phyloP scores from a whole-genome alignment of 1,284 basidiomycete species.

The Leccinum discolor region DNA sequence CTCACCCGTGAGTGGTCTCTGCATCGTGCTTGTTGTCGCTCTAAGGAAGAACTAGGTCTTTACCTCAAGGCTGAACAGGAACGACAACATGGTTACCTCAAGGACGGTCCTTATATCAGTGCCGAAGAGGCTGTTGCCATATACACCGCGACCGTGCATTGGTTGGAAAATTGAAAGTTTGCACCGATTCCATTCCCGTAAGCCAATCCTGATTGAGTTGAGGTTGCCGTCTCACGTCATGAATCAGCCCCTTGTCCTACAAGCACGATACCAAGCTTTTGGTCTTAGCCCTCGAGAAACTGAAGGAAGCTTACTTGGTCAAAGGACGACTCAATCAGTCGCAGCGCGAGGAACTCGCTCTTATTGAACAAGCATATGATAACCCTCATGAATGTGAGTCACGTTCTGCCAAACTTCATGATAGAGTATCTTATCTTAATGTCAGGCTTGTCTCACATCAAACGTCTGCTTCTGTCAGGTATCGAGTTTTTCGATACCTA shows the following conservation, averaged over 20 bases:
- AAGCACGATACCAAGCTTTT: constrained; percentile 98
- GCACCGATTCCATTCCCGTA: constrained; percentile 97
- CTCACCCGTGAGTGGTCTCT: constrained; percentile 64
- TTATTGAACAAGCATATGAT: constrained; percentile 97
- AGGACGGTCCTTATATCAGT: constrained; percentile 97
- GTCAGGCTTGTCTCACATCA: constrained; percentile 88
- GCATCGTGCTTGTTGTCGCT: background rate
- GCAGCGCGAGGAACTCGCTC: constrained; percentile 93
- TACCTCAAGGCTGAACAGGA: constrained; percentile 99
- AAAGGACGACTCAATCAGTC: constrained; percentile 95
- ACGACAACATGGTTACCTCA: constrained; percentile 94
- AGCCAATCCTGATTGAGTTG: constrained; percentile 26
- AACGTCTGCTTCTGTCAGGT: constrained; percentile 90
- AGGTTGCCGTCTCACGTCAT: constrained; percentile 4
- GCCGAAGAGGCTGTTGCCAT: constrained; percentile 97
- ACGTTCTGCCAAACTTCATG: background rate
- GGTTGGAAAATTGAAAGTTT: constrained; percentile 96
- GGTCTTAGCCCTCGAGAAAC: constrained; percentile 92
- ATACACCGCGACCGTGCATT: constrained; percentile 97
- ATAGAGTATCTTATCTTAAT: constrained; percentile 4
- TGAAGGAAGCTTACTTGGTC: constrained; percentile 98
- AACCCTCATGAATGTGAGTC: constrained; percentile 85
- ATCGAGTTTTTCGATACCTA: constrained; percentile 96
- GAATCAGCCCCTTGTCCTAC: constrained; percentile 86
- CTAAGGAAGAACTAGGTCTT: constrained; percentile 50